phyloP scores from a whole-genome alignment of 768 basidiomycete genomes.

The Flagelloscypha sp. region DNA sequence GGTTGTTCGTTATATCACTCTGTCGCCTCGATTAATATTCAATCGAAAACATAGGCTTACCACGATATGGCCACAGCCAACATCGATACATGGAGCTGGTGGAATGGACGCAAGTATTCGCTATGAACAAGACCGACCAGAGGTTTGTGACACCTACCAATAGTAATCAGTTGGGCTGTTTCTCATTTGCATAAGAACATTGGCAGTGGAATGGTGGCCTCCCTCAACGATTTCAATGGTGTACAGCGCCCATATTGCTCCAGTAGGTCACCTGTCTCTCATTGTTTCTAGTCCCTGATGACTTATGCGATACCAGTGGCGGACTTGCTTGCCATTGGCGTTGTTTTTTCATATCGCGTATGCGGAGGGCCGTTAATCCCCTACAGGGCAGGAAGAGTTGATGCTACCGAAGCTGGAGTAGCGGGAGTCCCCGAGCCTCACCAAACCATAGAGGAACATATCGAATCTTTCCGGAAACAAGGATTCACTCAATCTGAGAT shows the following conservation, averaged over 20 bases:
- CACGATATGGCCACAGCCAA: slow-evolving; percentile 45
- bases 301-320: slow-evolving; percentile 23
- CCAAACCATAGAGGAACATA: slow-evolving; percentile 25
- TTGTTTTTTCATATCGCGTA: slow-evolving; percentile 26
- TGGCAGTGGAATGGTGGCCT: slow-evolving; percentile 36
- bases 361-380: slow-evolving; percentile 42
- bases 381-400: slow-evolving; percentile 34
- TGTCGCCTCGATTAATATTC: not conserved
- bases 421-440: slow-evolving; percentile 36
- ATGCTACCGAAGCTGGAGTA: slow-evolving; percentile 29
- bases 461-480: slow-evolving; percentile 2
- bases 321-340: slow-evolving; percentile 35
- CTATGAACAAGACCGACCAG: slow-evolving; percentile 34
- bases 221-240: slow-evolving; percentile 31
- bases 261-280: slow-evolving; percentile 23
- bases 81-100: slow-evolving; percentile 33
- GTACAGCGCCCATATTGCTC: slow-evolving; percentile 38
- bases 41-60: slow-evolving; percentile 24
- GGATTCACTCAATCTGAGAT: slow-evolving; percentile 11
- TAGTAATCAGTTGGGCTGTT: slow-evolving; percentile 1
- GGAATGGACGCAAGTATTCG: slow-evolving; percentile 43
- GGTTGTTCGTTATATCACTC: slow-evolving; percentile 4
- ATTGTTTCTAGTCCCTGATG: not conserved
- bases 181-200: slow-evolving; percentile 28
- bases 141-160: slow-evolving; percentile 14